phyloP scores from a whole-genome alignment of 2,329 filamentous ascomycete genomes.

The Colletotrichum cuscutae region DNA sequence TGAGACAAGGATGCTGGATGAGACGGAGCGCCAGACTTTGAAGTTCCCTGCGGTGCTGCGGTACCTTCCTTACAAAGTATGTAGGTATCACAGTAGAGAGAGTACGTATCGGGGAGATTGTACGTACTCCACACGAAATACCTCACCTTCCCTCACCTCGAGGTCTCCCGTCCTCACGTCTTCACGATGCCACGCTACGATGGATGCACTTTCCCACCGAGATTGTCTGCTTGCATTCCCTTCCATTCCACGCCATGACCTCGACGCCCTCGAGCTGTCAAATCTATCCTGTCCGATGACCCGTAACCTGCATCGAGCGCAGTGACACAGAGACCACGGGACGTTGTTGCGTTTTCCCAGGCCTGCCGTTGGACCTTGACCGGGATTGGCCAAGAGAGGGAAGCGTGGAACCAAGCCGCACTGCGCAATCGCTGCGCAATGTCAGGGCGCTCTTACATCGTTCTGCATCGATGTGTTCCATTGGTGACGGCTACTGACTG shows the following conservation, averaged over 20 bases:
- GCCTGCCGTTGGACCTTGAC: slow-evolving; percentile 3
- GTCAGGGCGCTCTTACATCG: slow-evolving; percentile 15
- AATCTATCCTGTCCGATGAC: slow-evolving; percentile 13
- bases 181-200: not conserved
- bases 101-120: not conserved
- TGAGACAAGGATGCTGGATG: slow-evolving; percentile 26
- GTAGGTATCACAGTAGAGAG: not conserved
- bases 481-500: not conserved
- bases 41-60: not conserved
- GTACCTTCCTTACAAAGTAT: not conserved
- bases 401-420: slow-evolving; percentile 15
- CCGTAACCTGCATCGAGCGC: slow-evolving; percentile 1
- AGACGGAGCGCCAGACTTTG: slow-evolving; percentile 5
- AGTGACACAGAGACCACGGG: slow-evolving; percentile 20
- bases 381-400: slow-evolving; percentile 13
- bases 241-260: slow-evolving; percentile 10
- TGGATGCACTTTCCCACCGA: not conserved
- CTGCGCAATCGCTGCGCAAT: slow-evolving; percentile 11
- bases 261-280: slow-evolving; percentile 17
- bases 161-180: not conserved
- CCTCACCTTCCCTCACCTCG: not conserved
- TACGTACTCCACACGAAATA: not conserved
- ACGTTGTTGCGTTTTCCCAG: not conserved
- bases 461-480: not conserved
- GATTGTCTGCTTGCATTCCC: not conserved